phyloP scores from a whole-genome alignment of 1,284 basidiomycete species.

The Schizophyllum amplum region DNA sequence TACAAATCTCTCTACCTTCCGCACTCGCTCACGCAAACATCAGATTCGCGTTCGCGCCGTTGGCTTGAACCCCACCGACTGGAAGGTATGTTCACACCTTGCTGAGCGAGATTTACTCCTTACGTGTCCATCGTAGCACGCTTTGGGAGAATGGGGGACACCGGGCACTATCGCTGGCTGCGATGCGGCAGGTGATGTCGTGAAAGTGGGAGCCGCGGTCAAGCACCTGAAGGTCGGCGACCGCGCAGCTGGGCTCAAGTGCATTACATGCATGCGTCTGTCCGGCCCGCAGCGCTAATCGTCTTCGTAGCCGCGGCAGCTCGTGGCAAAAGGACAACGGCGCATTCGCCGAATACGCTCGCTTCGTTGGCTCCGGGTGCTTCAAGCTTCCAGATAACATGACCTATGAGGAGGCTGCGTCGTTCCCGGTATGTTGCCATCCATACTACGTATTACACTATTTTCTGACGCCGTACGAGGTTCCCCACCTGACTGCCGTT shows the following conservation, averaged over 20 bases:
- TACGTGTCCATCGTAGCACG: neutral
- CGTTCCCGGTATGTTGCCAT: conserved; percentile 11
- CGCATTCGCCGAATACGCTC: conserved; percentile 17
- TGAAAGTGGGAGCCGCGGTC: conserved; percentile 24
- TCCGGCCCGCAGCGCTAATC: neutral
- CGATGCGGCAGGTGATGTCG: conserved; percentile 37
- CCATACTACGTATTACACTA: neutral
- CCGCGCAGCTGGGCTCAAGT: conserved; percentile 35
- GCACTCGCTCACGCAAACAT: no score
- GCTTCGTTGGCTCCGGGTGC: conserved; percentile 17
- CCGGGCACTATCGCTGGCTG: conserved; percentile 21
- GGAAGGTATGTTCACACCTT: neutral
- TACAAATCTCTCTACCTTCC: no score
- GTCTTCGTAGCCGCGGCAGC: conserved; percentile 2
- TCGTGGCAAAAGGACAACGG: conserved; percentile 7
- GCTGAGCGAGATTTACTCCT: neutral
- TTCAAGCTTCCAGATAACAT: conserved; percentile 20
- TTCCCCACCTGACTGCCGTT: conserved; percentile 2
- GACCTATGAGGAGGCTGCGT: conserved; percentile 15
- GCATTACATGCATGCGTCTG: conserved; percentile 22
- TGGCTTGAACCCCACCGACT: neutral
- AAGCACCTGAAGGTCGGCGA: conserved; percentile 26
- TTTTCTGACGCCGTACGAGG: neutral
- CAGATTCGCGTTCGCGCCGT: neutral
- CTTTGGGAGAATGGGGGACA: neutral